Base-by-base conservation (phyloP, 371 early-diverging fungal genomes). In the Chytridiales sp. region DNA sequence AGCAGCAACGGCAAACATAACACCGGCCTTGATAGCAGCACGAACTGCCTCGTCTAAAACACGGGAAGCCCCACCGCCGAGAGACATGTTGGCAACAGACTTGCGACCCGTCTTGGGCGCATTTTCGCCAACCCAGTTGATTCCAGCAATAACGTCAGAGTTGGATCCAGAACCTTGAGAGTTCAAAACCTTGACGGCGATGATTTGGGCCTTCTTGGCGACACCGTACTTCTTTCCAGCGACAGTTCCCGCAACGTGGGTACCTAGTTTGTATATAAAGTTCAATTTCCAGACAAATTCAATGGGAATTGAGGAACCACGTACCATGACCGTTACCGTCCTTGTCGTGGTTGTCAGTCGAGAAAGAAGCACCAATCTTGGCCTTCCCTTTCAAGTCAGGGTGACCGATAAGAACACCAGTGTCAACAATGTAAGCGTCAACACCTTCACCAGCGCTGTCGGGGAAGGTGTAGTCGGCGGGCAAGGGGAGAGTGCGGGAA, bases 1-100 rank as follows among this genome's bases (percentile, higher is more conserved):
- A 24, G 99, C 99, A 56, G 99, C 99, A 35, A 96, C 96, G 22
- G 94, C 91, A 78, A 97, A 95, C 67, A 77, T 71, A 47, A 98
- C 78, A 66, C 97, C 95, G 39, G 76, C 73, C 3, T 82, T 71
- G 40, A 93, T 90, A 57, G 94, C 94, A 58, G 82, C 85, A 48
- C 90, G 80, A 47, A 94, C 94, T 17, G 91, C 90, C 29, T 79
- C 65, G 64, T 97, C 91, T 56, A 98, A 79, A 9, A 93, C 82
- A 59, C 82, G 82, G 46, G 91, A 91, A 60, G 81, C 83, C 59
- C 92, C 92, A 64, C 96, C 96, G 59, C 95, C 97, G 49, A 98
- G 78, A 59, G 88, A 87, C 97, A 98, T 95, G 77, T 96, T 97
- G 66, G 94, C 95, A 9, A 89, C 95, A 24, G 92, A 67, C 61